Percentiles rank a stretch among this genome's conserved stretches.
phyloP scores from a whole-genome alignment of 2,329 filamentous ascomycete genomes.

The Ceratocystis variospora region DNA sequence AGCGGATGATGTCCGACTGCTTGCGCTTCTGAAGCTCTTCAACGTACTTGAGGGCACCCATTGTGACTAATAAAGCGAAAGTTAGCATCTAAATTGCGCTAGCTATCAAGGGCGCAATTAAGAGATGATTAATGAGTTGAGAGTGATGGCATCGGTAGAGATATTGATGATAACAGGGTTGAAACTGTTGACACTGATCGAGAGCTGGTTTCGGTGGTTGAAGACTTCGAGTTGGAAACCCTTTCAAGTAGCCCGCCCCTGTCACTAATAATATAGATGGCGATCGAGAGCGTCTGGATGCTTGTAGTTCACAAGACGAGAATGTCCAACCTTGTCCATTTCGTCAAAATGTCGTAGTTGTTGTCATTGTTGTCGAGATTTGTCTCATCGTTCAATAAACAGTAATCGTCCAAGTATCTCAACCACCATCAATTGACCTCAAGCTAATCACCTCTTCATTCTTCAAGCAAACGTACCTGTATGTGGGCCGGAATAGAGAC shows the following conservation, averaged over 20 bases:
- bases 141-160: background rate
- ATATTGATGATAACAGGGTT: background rate
- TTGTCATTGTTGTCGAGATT: background rate
- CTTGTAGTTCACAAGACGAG: background rate
- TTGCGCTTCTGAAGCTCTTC: slow-evolving; percentile 99
- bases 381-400: background rate
- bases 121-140: background rate
- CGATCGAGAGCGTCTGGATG: background rate
- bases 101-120: background rate
- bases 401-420: background rate
- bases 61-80: slow-evolving; percentile 42
- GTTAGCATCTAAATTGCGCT: background rate
- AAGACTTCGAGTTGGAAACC: background rate
- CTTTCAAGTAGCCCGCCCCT: background rate
- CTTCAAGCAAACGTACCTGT: slow-evolving; percentile 16
- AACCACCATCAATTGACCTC: background rate
- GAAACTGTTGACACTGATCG: background rate
- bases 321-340: background rate
- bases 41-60: slow-evolving; percentile 99
- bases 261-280: background rate
- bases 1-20: slow-evolving; percentile 99
- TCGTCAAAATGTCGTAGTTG: background rate
- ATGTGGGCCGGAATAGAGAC: slow-evolving; percentile 18
- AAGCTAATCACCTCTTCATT: slow-evolving; percentile 1
- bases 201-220: background rate